These are phyloP conservation scores for Ceratobasidium sp. DNA, from an alignment of 1,284 basidiomycete genomes.

Conservation along the genomic window DNA sequence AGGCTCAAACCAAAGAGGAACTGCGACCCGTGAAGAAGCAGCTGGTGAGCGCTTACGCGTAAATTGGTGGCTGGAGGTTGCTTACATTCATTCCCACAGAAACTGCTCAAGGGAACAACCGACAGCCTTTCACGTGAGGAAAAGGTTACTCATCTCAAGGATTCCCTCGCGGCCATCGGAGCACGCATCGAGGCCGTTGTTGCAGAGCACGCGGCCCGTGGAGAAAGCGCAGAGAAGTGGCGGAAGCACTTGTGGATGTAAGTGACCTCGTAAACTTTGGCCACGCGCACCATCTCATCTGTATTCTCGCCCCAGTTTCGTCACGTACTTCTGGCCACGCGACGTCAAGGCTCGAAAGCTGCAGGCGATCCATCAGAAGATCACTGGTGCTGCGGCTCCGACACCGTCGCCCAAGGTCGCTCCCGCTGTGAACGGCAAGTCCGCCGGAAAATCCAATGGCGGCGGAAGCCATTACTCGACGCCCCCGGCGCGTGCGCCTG, in stretches of 20 bases:
- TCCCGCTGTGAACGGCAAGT: conserved; percentile 29
- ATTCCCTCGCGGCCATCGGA: conserved; percentile 94
- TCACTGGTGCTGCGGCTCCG: conserved; percentile 64
- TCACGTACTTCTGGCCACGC: conserved; percentile 97
- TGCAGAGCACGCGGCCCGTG: conserved; percentile 75
- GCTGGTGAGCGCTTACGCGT: conserved; percentile 66
- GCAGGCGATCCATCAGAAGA: conserved; percentile 92
- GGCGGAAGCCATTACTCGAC: conserved; percentile 30
- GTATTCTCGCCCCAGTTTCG: conserved; percentile 67
- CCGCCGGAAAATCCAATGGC: conserved; percentile 30
- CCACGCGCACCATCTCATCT: conserved; percentile 32
- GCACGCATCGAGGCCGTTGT: conserved; percentile 90
- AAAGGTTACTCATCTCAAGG: conserved; percentile 95
- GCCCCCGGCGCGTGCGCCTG: conserved; percentile 31
- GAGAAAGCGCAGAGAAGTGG: conserved; percentile 86
- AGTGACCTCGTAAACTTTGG: conserved; percentile 55
- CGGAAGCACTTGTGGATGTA: conserved; percentile 95
- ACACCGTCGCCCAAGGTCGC: conserved; percentile 35
- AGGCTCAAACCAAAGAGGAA: conserved; percentile 92
- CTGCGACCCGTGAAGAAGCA: conserved; percentile 97
- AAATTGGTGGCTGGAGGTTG: conserved; percentile 9
- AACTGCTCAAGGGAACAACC: conserved; percentile 92
- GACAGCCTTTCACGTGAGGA: conserved; percentile 93
- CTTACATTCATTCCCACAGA: conserved; percentile 60
- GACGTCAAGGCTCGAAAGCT: conserved; percentile 92